Evolutionary conservation across 192 early-diverging fungal genomes (phyloP).

Genomic region (Rhizoclosmatium globosum): DNA sequence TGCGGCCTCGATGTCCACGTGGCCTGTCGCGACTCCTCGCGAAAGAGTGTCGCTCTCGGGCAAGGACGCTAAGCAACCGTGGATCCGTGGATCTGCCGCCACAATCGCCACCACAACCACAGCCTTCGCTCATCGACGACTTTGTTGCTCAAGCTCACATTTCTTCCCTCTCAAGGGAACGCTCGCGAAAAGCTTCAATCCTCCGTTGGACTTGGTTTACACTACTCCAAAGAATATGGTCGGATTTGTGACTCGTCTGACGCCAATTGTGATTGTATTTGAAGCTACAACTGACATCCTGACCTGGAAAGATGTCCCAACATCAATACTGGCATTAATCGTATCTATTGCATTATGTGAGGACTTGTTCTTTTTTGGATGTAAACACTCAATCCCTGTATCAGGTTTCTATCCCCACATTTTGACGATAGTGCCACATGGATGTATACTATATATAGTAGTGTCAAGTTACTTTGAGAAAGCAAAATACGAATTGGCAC

Average conservation of each 20-base stretch:
- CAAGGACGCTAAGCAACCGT: neutral
- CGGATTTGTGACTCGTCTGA: conserved; percentile 69
- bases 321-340: conserved; percentile 57
- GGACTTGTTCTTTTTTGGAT: conserved; percentile 4
- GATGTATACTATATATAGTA: conserved; percentile 60
- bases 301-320: conserved; percentile 74
- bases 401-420: conserved; percentile 54
- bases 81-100: neutral
- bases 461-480: conserved; percentile 60
- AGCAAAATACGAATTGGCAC: conserved; percentile 43
- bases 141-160: conserved; percentile 58
- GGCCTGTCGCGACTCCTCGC: neutral
- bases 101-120: neutral
- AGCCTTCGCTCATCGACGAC: conserved; percentile 38
- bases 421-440: conserved; percentile 63
- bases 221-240: conserved; percentile 76
- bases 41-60: neutral
- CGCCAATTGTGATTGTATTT: conserved; percentile 69
- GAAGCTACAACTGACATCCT: conserved; percentile 69
- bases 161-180: conserved; percentile 43
- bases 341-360: conserved; percentile 51
- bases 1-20: conserved; percentile 35
- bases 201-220: conserved; percentile 68
- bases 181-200: conserved; percentile 53
- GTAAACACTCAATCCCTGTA: too few relatives aligned